These are phyloP conservation scores for Penicillium sp. DNA, from an alignment of 2,329 filamentous ascomycete species.

Conservation along the genomic window DNA sequence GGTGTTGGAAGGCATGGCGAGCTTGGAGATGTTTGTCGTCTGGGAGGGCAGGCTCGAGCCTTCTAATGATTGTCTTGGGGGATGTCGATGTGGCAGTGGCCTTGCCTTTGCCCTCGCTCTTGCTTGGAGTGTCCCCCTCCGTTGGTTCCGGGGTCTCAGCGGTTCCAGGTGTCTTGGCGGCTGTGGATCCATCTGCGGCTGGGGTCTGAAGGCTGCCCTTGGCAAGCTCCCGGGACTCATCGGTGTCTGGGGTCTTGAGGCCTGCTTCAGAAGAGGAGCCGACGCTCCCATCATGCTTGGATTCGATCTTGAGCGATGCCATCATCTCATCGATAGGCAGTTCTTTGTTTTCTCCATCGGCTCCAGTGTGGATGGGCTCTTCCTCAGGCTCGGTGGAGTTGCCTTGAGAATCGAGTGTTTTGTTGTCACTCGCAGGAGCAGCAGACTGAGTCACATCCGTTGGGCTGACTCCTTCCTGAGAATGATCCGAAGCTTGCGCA, in stretches of 20 bases:
- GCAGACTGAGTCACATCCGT: not conserved
- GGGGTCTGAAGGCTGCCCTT: not conserved
- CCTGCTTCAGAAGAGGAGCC: constrained; percentile 1
- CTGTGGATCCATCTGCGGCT: not conserved
- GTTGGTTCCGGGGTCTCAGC: not conserved
- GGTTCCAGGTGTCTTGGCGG: not conserved
- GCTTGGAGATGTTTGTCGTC: not conserved
- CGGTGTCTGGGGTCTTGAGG: constrained; percentile 2
- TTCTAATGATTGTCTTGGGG: not conserved
- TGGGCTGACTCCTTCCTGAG: not conserved
- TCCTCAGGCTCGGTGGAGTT: not conserved
- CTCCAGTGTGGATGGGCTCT: not conserved
- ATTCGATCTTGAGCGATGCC: not conserved
- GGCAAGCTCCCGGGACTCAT: not conserved
- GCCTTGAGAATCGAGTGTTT: not conserved
- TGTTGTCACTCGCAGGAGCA: not conserved
- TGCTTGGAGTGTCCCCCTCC: not conserved
- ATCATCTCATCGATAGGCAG: not conserved
- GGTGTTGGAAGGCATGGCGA: constrained; percentile 4
- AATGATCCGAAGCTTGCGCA: not conserved
- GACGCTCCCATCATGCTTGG: not conserved
- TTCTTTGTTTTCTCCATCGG: not conserved
- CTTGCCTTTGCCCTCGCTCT: not conserved
- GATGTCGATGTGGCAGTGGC: not conserved
- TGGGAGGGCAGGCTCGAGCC: constrained; percentile 1